Evolutionary conservation across 2,329 filamentous ascomycete genomes (phyloP).

Genomic region (Zalaria sp.): DNA sequence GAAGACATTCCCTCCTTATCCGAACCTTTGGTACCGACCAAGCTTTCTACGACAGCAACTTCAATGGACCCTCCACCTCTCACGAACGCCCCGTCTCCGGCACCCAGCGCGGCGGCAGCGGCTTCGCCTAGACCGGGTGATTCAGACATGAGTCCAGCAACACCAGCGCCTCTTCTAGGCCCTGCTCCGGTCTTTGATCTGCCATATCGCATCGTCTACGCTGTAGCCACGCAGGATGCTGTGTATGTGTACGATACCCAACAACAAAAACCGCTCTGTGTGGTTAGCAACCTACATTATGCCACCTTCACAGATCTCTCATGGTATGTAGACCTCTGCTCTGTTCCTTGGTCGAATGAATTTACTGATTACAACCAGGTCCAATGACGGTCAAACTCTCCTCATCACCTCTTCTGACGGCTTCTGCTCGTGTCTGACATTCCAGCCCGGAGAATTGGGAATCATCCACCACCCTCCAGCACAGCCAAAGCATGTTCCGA

Average conservation of each 20-base stretch:
- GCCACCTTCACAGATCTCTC: slow-evolving; percentile 93
- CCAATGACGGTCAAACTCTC: slow-evolving; percentile 60
- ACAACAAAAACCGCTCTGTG: slow-evolving; percentile 80
- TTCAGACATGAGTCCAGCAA: slow-evolving; percentile 33
- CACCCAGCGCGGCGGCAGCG: slow-evolving; percentile 36
- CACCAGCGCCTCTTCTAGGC: slow-evolving; percentile 34
- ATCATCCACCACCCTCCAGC: slow-evolving; percentile 60
- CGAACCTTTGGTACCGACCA: slow-evolving; percentile 53
- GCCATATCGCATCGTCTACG: slow-evolving; percentile 89
- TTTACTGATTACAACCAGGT: slow-evolving; percentile 35
- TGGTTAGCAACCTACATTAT: slow-evolving; percentile 94
- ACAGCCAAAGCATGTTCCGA: slow-evolving; percentile 19
- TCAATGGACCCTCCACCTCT: slow-evolving; percentile 74
- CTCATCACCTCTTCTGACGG: slow-evolving; percentile 97
- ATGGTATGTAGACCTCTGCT: slow-evolving; percentile 48
- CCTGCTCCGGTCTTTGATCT: slow-evolving; percentile 59
- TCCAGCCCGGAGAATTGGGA: slow-evolving; percentile 70
- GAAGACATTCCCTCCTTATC: slow-evolving; percentile 73
- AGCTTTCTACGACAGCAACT: slow-evolving; percentile 44
- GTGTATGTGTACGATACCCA: slow-evolving; percentile 94
- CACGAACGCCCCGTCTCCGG: slow-evolving; percentile 38
- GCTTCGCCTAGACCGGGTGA: slow-evolving; percentile 40
- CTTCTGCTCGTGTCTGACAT: slow-evolving; percentile 87
- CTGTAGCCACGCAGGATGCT: slow-evolving; percentile 91
- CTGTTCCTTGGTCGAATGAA: slow-evolving; percentile 1